Evolutionary conservation across 129 eudicot genomes (phyloP).

Genomic region (Centella asiatica): DNA sequence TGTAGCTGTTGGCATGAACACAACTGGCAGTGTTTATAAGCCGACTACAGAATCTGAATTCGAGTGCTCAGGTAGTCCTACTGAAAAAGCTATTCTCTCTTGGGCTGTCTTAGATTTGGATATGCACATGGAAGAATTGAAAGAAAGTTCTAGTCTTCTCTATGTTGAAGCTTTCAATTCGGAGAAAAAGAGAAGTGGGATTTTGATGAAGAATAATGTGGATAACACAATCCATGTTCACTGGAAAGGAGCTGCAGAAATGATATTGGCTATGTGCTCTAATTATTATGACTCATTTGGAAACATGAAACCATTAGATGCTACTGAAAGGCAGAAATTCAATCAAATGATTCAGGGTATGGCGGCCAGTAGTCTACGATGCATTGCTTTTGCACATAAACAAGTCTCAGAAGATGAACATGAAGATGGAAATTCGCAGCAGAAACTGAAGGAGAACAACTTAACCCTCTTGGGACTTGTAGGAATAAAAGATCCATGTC

Average conservation of each 20-base stretch:
- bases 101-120: conserved; percentile 2
- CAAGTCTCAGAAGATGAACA: not conserved
- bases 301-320: conserved; percentile 8
- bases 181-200: conserved; percentile 10
- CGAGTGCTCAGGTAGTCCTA: conserved; percentile 11
- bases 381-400: conserved; percentile 18
- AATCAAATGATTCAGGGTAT: conserved; percentile 11
- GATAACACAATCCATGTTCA: conserved; percentile 4
- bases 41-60: not conserved
- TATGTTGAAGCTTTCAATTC: conserved; percentile 11
- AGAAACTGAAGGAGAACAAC: not conserved
- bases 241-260: conserved; percentile 14
- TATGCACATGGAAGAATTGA: not conserved
- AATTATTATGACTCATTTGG: conserved; percentile 5
- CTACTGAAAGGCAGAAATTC: not conserved
- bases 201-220: conserved; percentile 2
- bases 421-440: not conserved
- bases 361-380: conserved; percentile 15
- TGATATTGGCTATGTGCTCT: conserved; percentile 4
- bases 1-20: conserved; percentile 12
- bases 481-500: no score
- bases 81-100: conserved; percentile 12
- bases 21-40: conserved; percentile 11
- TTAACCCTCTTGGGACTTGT: no score
- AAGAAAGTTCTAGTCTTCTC: not conserved